A percentile compares a stretch with the other conserved stretches of the same genome.
phyloP scores from a whole-genome alignment of 805 yeast species.

The Debaryomyces hansenii region DNA sequence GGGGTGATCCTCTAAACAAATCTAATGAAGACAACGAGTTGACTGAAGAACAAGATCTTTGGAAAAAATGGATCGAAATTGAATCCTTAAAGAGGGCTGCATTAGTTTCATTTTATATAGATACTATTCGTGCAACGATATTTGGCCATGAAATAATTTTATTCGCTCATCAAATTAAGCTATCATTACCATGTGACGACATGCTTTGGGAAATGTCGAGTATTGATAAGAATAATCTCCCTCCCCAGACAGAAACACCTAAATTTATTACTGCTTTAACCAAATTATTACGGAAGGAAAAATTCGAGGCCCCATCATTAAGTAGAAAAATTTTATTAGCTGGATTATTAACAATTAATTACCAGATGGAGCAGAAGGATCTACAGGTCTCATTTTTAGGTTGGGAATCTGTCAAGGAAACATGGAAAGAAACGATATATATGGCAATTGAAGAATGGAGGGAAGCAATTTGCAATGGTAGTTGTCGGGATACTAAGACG shows the following conservation, averaged over 20 bases:
- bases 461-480: constrained; percentile 14
- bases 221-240: constrained; percentile 10
- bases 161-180: constrained; percentile 22
- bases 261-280: constrained; percentile 21
- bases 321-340: constrained; percentile 17
- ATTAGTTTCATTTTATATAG: constrained; percentile 32
- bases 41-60: constrained; percentile 8
- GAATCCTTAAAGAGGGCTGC: constrained; percentile 32
- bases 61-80: constrained; percentile 33
- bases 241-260: constrained; percentile 12
- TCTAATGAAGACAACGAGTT: constrained; percentile 11
- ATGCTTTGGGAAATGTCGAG: constrained; percentile 20
- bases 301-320: constrained; percentile 17
- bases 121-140: constrained; percentile 31
- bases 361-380: constrained; percentile 18
- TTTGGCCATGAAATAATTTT: constrained; percentile 27
- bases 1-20: constrained; percentile 33
- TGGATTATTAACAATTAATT: constrained; percentile 16
- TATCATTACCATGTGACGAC: constrained; percentile 25
- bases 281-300: constrained; percentile 17
- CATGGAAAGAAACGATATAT: constrained; percentile 19
- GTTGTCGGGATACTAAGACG: constrained; percentile 16
- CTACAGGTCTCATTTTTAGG: constrained; percentile 20
- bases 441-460: constrained; percentile 20
- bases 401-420: constrained; percentile 13